These are phyloP conservation scores for Hymenoscyphus fraxineus DNA, from an alignment of 2,329 filamentous ascomycete species.

Conservation along the genomic window DNA sequence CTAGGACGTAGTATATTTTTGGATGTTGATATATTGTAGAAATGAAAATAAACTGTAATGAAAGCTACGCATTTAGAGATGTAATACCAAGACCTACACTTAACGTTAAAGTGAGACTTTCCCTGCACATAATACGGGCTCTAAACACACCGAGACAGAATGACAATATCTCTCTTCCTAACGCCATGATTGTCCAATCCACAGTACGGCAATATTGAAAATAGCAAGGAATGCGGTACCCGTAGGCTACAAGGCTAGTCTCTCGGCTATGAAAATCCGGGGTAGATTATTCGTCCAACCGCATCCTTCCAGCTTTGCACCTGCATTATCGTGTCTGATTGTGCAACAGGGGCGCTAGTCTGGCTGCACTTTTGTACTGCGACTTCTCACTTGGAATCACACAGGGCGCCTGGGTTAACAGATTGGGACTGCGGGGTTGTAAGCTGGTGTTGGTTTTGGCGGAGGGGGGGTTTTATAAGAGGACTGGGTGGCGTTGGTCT, in stretches of 20 bases:
- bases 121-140: no score
- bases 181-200: no score
- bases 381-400: no score
- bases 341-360: not conserved
- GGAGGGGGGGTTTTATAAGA: no score
- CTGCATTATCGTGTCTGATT: not conserved
- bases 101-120: no score
- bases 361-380: not conserved
- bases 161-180: no score
- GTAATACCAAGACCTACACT: no score
- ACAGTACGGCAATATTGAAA: no score
- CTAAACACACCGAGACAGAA: no score
- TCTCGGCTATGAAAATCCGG: not conserved
- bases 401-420: no score
- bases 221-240: not conserved
- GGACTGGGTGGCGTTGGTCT: no score
- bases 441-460: not conserved
- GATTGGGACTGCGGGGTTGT: not conserved
- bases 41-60: not conserved
- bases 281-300: not conserved
- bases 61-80: no score
- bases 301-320: not conserved
- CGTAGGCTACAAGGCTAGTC: not conserved
- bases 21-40: not conserved
- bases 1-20: conserved; percentile 1